A percentile compares a stretch with the other conserved stretches of the same genome.
phyloP scores from a whole-genome alignment of 2,329 filamentous ascomycete species.

The Hypomyces rosellus region DNA sequence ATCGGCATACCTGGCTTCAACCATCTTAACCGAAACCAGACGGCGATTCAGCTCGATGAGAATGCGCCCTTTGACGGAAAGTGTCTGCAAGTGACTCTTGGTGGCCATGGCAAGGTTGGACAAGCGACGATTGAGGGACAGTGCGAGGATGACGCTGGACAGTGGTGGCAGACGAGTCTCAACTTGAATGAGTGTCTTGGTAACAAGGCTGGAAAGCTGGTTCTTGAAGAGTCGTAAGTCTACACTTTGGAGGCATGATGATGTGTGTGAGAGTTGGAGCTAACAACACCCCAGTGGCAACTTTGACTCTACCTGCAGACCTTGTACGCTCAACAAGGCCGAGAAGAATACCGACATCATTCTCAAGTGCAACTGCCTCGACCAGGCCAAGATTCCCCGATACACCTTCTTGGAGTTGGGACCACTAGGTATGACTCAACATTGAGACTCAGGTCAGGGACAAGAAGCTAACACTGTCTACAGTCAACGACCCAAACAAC shows the following conservation, averaged over 20 bases:
- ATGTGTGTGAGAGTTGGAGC: background rate
- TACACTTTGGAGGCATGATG: background rate
- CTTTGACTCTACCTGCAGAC: slow-evolving; percentile 18
- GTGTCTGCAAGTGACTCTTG: slow-evolving; percentile 18
- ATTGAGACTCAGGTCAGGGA: background rate
- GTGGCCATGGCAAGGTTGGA: slow-evolving; percentile 15
- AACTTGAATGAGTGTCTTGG: slow-evolving; percentile 20
- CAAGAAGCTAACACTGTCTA: background rate
- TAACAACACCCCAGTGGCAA: slow-evolving; percentile 9
- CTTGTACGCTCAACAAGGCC: slow-evolving; percentile 14
- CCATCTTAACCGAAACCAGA: slow-evolving; percentile 5
- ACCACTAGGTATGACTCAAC: slow-evolving; percentile 8
- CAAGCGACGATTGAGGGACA: slow-evolving; percentile 16
- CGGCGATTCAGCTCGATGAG: background rate
- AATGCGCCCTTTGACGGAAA: slow-evolving; percentile 8
- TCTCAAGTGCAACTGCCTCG: slow-evolving; percentile 18
- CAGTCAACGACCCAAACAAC: slow-evolving; percentile 12
- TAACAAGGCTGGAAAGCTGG: slow-evolving; percentile 14
- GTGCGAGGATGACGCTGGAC: slow-evolving; percentile 15
- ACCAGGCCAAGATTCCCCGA: slow-evolving; percentile 1
- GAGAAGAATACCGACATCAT: slow-evolving; percentile 1
- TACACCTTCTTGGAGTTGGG: slow-evolving; percentile 16
- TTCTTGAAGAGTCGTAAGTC: slow-evolving; percentile 15
- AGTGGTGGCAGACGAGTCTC: slow-evolving; percentile 20
- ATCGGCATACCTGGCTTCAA: slow-evolving; percentile 6